phyloP scores from a whole-genome alignment of 345 rosid genomes.

The Sisymbrium altissimum region DNA sequence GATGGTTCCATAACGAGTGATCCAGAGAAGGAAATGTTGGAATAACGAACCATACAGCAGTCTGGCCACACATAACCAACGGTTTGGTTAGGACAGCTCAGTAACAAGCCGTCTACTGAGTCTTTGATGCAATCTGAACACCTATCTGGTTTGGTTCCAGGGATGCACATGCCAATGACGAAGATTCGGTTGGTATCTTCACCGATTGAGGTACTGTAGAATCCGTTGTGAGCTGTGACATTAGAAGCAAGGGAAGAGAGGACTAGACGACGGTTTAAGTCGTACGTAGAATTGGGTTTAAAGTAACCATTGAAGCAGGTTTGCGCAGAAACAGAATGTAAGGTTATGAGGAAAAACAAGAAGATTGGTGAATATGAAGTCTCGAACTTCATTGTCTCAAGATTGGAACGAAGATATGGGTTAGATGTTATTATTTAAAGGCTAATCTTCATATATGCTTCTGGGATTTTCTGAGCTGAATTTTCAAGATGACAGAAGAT shows the following conservation, averaged over 20 bases:
- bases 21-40: slow-evolving; percentile 30
- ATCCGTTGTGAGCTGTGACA: not conserved
- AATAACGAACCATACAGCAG: slow-evolving; percentile 38
- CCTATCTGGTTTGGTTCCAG: slow-evolving; percentile 5
- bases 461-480: not conserved
- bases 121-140: slow-evolving; percentile 34
- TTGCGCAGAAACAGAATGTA: not conserved
- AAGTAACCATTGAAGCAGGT: slow-evolving; percentile 24
- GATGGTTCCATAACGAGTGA: not conserved
- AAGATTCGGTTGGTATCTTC: slow-evolving; percentile 2
- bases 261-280: slow-evolving; percentile 7
- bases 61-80: slow-evolving; percentile 37
- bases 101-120: not conserved
- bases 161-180: slow-evolving; percentile 37
- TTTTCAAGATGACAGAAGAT: not conserved
- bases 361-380: not conserved
- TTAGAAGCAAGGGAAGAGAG: slow-evolving; percentile 30
- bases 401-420: not conserved
- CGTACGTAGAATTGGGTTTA: slow-evolving; percentile 13
- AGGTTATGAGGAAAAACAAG: not conserved
- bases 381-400: slow-evolving; percentile 6
- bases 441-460: not conserved
- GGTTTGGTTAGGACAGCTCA: slow-evolving; percentile 29
- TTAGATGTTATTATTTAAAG: not conserved
- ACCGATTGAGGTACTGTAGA: slow-evolving; percentile 29